phyloP scores from a whole-genome alignment of 2,329 filamentous ascomycete species.

The Fusarium cicatricum region DNA sequence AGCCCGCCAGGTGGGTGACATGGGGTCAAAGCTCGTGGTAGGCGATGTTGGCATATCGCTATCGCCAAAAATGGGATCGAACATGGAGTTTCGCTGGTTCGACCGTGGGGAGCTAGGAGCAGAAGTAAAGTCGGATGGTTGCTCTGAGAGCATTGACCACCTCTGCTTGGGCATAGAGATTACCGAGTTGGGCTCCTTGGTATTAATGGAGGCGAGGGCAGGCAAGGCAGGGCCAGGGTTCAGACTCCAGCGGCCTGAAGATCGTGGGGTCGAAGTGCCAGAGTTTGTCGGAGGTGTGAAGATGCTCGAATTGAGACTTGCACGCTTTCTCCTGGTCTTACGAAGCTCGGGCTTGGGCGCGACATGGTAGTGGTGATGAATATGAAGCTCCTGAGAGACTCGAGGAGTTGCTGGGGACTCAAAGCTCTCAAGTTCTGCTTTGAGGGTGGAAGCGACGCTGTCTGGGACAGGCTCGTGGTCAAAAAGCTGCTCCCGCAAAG shows the following conservation, averaged over 20 bases:
- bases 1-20: slow-evolving; percentile 65
- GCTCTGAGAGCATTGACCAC: slow-evolving; percentile 66
- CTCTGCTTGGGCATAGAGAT: slow-evolving; percentile 57
- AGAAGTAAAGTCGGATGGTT: slow-evolving; percentile 71
- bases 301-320: slow-evolving; percentile 66
- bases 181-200: slow-evolving; percentile 61
- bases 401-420: slow-evolving; percentile 43
- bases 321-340: slow-evolving; percentile 77
- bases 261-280: slow-evolving; percentile 53
- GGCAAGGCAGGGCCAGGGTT: slow-evolving; percentile 51
- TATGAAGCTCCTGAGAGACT: slow-evolving; percentile 79
- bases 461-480: slow-evolving; percentile 74
- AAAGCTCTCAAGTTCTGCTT: slow-evolving; percentile 73
- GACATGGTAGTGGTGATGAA: slow-evolving; percentile 93
- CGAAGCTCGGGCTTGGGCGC: slow-evolving; percentile 67
- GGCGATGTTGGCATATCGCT: slow-evolving; percentile 83
- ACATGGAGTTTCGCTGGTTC: slow-evolving; percentile 76
- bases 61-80: slow-evolving; percentile 69
- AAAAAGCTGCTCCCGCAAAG: slow-evolving; percentile 80
- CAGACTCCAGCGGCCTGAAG: slow-evolving; percentile 49
- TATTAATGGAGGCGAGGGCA: slow-evolving; percentile 52
- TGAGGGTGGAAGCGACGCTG: slow-evolving; percentile 63
- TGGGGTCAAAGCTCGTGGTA: slow-evolving; percentile 75
- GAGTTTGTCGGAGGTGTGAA: slow-evolving; percentile 63
- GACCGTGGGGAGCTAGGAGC: slow-evolving; percentile 84